phyloP scores from a whole-genome alignment of 1,284 basidiomycete species.

The Malassezia arunalokei region DNA sequence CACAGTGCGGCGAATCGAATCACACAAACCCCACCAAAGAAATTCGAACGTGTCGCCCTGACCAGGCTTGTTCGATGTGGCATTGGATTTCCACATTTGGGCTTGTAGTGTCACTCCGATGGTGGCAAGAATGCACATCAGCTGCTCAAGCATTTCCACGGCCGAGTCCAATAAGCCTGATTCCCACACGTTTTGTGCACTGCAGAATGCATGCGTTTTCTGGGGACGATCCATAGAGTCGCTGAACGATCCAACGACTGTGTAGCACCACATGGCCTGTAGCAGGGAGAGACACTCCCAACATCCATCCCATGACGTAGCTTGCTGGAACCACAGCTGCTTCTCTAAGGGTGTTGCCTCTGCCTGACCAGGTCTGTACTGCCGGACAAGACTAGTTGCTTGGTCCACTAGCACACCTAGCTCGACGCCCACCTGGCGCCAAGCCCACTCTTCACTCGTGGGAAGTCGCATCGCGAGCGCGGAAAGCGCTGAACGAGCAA shows the following conservation, averaged over 20 bases:
- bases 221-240: not conserved
- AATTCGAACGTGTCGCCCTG: not conserved
- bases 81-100: not conserved
- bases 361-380: not conserved
- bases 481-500: conserved; percentile 2
- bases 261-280: conserved; percentile 13
- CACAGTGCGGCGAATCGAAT: conserved; percentile 25
- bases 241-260: conserved; percentile 4
- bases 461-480: conserved; percentile 8
- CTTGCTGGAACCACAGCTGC: not conserved
- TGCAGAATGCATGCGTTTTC: not conserved
- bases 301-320: not conserved
- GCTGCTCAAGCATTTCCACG: not conserved
- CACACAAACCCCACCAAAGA: conserved; percentile 14
- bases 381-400: not conserved
- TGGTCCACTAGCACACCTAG: not conserved
- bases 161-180: not conserved
- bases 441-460: conserved; percentile 7
- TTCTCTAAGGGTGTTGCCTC: not conserved
- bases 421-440: conserved; percentile 2
- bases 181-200: not conserved
- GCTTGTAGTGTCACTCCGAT: not conserved
- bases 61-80: not conserved
- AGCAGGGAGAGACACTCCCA: conserved; percentile 2
- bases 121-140: not conserved